These are phyloP conservation scores for Candida gigantensis DNA, from an alignment of 1,139 yeast species.

Conservation along the genomic window DNA sequence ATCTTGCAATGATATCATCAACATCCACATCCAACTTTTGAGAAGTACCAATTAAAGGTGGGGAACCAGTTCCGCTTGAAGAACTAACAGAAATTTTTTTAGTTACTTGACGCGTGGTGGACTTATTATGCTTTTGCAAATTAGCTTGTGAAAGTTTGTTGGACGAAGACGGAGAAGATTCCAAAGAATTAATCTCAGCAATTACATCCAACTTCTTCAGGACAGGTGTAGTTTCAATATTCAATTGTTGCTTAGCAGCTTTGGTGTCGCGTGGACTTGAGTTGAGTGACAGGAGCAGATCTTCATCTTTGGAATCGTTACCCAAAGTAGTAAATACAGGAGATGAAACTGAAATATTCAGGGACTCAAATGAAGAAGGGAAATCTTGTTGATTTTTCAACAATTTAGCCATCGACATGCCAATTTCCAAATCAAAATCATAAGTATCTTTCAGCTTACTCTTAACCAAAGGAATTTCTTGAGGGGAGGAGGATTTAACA, in stretches of 20 bases:
- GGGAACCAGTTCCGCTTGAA: constrained; percentile 26
- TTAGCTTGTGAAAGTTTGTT: constrained; percentile 14
- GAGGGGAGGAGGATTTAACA: constrained; percentile 4
- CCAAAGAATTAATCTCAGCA: constrained; percentile 36
- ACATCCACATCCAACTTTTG: constrained; percentile 40
- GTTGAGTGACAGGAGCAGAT: constrained; percentile 44
- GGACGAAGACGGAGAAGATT: constrained; percentile 40
- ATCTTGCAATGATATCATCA: constrained; percentile 55
- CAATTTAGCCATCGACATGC: constrained; percentile 46
- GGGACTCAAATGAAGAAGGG: constrained; percentile 44
- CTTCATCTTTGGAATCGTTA: constrained; percentile 31
- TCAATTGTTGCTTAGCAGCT: constrained; percentile 1
- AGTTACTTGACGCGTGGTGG: constrained; percentile 6
- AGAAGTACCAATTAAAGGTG: constrained; percentile 25
- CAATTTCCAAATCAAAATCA: constrained; percentile 45
- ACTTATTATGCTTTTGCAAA: constrained; percentile 12
- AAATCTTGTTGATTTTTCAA: constrained; percentile 23
- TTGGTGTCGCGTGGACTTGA: constrained; percentile 17
- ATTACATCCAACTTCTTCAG: constrained; percentile 42
- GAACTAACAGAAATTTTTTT: constrained; percentile 17
- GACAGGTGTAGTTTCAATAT: constrained; percentile 11
- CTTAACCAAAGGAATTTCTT: constrained; percentile 5
- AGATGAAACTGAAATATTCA: constrained; percentile 25
- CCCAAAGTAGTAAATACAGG: constrained; percentile 40
- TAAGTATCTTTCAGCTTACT: constrained; percentile 2